Evolutionary conservation across 768 basidiomycete genomes (phyloP).

Genomic region (Boletus fagicola): DNA sequence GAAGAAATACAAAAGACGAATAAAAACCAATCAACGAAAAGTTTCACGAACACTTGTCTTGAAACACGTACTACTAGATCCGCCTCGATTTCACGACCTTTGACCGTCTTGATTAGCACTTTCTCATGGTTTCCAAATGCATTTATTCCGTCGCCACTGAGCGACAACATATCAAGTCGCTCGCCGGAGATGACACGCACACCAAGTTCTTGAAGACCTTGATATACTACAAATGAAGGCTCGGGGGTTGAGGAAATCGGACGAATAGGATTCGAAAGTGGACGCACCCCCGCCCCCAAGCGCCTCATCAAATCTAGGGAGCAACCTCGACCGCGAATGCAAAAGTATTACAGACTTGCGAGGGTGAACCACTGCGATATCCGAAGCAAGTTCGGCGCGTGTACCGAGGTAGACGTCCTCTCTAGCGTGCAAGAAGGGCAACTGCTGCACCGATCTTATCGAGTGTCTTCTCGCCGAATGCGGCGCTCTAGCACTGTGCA

Average conservation of each 20-base stretch:
- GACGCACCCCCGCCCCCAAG: conserved; percentile 53
- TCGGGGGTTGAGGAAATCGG: background rate
- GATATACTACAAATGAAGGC: conserved; percentile 5
- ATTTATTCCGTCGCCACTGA: conserved; percentile 13
- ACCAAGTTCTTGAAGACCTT: conserved; percentile 41
- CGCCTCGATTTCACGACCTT: conserved; percentile 49
- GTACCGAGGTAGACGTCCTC: too few relatives aligned
- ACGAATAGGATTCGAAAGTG: background rate
- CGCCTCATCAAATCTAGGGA: conserved; percentile 50
- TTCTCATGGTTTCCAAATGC: background rate
- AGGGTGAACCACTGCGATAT: conserved; percentile 56
- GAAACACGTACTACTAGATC: conserved; percentile 47
- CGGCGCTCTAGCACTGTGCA: too few relatives aligned
- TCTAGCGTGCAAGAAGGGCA: too few relatives aligned
- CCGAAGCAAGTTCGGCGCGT: conserved; percentile 67
- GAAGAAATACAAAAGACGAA: background rate
- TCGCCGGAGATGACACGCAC: conserved; percentile 54
- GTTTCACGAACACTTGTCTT: background rate
- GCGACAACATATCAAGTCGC: conserved; percentile 45
- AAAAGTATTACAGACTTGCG: conserved; percentile 54
- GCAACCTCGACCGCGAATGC: conserved; percentile 54
- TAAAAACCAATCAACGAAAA: background rate
- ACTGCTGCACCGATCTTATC: too few relatives aligned
- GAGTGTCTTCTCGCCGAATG: too few relatives aligned
- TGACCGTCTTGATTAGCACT: conserved; percentile 43